Conservation (phyloP, 352 stramenopile species). For the Phytophthora agathidicida region DNA sequence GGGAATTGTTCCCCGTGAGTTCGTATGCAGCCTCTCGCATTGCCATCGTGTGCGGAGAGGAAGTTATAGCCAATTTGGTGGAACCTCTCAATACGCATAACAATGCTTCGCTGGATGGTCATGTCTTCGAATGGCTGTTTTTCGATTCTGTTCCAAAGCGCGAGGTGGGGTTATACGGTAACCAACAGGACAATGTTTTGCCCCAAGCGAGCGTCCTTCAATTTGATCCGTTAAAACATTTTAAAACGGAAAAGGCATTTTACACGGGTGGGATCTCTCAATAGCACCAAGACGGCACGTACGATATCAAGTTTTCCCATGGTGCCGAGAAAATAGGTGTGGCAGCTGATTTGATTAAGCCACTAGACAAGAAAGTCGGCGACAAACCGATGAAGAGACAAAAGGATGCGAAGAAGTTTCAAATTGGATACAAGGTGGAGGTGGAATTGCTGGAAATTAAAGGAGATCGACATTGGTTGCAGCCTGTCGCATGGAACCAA, state of each 20-base stretch:
- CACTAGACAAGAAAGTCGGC: no score
- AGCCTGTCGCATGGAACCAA: constrained; percentile 33
- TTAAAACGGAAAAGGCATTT: no score
- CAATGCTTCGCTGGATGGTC: background rate
- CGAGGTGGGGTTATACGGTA: background rate
- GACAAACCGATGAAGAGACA: no score
- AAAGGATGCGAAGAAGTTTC: no score
- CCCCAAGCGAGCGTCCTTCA: constrained; percentile 8
- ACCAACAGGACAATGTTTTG: background rate
- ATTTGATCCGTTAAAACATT: constrained; percentile 14
- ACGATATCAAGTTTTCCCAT: no score
- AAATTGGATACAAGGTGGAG: no score
- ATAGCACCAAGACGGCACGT: no score
- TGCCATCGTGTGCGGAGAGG: background rate
- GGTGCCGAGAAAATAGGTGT: no score
- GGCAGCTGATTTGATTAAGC: no score
- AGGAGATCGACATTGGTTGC: constrained; percentile 27
- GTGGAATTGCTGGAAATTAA: constrained; percentile 16
- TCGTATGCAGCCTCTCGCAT: constrained; percentile 4
- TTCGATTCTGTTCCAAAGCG: background rate
- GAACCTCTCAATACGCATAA: background rate
- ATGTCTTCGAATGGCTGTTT: constrained; percentile 17
- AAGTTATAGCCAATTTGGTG: background rate
- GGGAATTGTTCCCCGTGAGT: background rate
- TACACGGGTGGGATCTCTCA: no score